These are phyloP conservation scores for Silene conica DNA, from an alignment of 148 eudicot genomes.

Conservation along the genomic window DNA sequence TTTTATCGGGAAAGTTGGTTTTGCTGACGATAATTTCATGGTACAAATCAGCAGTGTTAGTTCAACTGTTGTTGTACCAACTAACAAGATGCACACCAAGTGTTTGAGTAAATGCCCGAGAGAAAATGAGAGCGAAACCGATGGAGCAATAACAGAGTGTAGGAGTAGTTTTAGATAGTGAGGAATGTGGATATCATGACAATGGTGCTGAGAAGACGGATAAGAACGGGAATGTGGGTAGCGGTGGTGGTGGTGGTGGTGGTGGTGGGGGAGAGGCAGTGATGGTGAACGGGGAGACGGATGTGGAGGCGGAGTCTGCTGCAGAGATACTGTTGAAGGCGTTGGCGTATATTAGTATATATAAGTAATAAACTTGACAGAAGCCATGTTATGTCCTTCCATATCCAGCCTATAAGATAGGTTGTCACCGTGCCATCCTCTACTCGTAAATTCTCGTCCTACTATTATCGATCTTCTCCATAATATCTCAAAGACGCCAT, in stretches of 20 bases:
- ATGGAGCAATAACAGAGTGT: conserved; percentile 28
- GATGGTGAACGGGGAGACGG: conserved; percentile 88
- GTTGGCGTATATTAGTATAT: conserved; percentile 47
- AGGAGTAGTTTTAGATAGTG: conserved; percentile 42
- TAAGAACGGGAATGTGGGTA: conserved; percentile 4
- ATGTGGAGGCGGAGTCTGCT: conserved; percentile 71
- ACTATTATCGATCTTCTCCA: background rate
- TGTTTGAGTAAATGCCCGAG: conserved; percentile 39
- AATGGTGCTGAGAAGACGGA: background rate
- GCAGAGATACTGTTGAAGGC: conserved; percentile 80
- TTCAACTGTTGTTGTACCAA: background rate
- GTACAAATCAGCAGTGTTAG: conserved; percentile 9
- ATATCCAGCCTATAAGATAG: too few species aligned
- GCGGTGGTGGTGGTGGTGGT: conserved; percentile 37
- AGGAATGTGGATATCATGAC: conserved; percentile 9
- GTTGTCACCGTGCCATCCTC: background rate
- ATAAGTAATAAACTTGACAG: too few species aligned
- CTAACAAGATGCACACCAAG: conserved; percentile 13
- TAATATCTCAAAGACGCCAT: too few species aligned
- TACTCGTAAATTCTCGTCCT: background rate
- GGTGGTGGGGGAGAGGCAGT: too few species aligned
- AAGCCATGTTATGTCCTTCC: too few species aligned
- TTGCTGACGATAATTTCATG: conserved; percentile 20
- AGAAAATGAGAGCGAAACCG: conserved; percentile 36
- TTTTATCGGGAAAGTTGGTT: background rate